A percentile compares a stretch with the other conserved stretches of the same genome.
These are phyloP conservation scores for Pulveroboletus sp. DNA, from an alignment of 768 basidiomycete genomes.

Conservation along the genomic window DNA sequence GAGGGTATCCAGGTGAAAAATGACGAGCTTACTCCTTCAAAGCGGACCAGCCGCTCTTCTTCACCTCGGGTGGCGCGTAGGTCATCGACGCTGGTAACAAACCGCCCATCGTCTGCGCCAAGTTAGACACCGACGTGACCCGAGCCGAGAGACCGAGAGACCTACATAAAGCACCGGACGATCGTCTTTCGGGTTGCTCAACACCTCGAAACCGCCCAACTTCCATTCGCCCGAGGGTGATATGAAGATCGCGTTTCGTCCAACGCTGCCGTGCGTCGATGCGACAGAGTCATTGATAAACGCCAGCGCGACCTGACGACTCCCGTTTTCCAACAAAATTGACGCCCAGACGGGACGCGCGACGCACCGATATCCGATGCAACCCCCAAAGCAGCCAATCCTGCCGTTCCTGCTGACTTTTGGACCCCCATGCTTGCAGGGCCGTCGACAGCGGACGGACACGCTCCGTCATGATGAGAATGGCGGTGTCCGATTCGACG, in stretches of 20 bases:
- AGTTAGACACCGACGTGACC: constrained; percentile 13
- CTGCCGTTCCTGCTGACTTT: constrained; percentile 61
- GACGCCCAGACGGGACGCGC: background rate
- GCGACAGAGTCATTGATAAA: constrained; percentile 84
- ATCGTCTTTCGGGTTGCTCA: constrained; percentile 82
- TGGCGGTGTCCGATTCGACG: constrained; percentile 79
- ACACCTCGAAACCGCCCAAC: constrained; percentile 87
- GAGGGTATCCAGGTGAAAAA: background rate
- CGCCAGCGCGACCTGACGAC: constrained; percentile 70
- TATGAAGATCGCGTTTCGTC: constrained; percentile 77
- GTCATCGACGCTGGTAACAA: constrained; percentile 56
- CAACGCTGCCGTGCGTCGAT: constrained; percentile 81
- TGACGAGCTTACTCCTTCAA: constrained; percentile 65
- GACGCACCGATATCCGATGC: constrained; percentile 76
- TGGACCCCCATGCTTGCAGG: constrained; percentile 59
- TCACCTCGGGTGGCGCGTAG: constrained; percentile 81
- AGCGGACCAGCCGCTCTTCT: constrained; percentile 77
- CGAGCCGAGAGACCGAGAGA: constrained; percentile 3
- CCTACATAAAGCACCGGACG: constrained; percentile 77
- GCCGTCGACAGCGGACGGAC: constrained; percentile 69
- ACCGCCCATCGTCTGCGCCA: constrained; percentile 58
- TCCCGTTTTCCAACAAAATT: background rate
- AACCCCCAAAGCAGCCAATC: constrained; percentile 95
- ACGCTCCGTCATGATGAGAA: constrained; percentile 94
- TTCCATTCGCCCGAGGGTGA: constrained; percentile 97